Percentiles rank a stretch among this genome's conserved stretches.
phyloP scores from a whole-genome alignment of 495 filamentous ascomycete species.

The Talaromyces proteolyticus region DNA sequence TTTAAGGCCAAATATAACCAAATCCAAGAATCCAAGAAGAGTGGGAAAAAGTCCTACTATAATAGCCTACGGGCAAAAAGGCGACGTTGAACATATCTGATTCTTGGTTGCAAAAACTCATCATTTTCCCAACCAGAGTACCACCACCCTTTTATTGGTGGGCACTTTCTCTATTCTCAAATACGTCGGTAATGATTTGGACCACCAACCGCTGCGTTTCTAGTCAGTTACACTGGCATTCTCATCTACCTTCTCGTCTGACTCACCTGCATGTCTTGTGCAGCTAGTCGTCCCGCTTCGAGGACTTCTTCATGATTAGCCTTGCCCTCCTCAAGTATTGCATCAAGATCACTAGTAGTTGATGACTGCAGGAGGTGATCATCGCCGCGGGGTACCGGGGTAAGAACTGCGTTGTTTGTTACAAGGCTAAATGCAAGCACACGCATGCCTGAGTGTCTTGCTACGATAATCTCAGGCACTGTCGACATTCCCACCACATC shows the following conservation, averaged over 20 bases:
- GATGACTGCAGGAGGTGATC: conserved; percentile 34
- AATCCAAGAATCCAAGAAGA: conserved; percentile 60
- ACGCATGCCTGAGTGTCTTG: conserved; percentile 62
- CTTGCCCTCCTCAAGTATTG: conserved; percentile 55
- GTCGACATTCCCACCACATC: conserved; percentile 79
- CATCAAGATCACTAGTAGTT: conserved; percentile 43
- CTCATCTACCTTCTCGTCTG: not conserved
- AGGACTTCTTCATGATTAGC: conserved; percentile 72
- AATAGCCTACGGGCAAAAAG: conserved; percentile 57
- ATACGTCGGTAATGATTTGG: conserved; percentile 25
- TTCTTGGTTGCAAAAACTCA: conserved; percentile 12
- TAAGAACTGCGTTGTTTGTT: conserved; percentile 67
- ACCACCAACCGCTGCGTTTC: conserved; percentile 32
- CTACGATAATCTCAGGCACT: conserved; percentile 70
- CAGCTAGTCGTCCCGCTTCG: conserved; percentile 55
- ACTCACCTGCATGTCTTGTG: conserved; percentile 62
- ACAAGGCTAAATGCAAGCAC: conserved; percentile 72
- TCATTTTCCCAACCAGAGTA: conserved; percentile 2
- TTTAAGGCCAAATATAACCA: conserved; percentile 69
- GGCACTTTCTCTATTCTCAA: conserved; percentile 6
- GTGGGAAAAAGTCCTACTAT: conserved; percentile 69
- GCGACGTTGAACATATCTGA: conserved; percentile 16
- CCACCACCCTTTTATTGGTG: conserved; percentile 14
- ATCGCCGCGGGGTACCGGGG: conserved; percentile 58
- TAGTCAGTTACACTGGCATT: conserved; percentile 8